These are phyloP conservation scores for Ogataea corticis DNA, from an alignment of 805 yeast genomes.

Conservation along the genomic window DNA sequence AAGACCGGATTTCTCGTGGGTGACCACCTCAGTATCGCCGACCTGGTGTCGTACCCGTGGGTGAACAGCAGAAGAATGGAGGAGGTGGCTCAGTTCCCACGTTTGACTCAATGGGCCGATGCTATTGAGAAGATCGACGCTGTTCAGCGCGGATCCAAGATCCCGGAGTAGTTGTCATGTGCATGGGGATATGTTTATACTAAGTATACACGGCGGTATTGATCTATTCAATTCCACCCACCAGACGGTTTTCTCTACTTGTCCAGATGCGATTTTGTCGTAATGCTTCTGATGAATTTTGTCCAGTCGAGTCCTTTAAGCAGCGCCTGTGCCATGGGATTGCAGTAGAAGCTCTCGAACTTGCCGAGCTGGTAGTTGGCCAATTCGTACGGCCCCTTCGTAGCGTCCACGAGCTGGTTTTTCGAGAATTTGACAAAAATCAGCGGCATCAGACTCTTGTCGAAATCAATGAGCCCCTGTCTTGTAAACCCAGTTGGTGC, in stretches of 20 bases:
- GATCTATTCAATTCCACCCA: too few species aligned
- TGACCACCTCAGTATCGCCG: slow-evolving; percentile 59
- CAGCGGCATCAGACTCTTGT: slow-evolving; percentile 46
- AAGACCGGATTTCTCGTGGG: slow-evolving; percentile 59
- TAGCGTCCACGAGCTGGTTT: slow-evolving; percentile 24
- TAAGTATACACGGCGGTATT: not conserved
- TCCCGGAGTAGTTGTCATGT: slow-evolving; percentile 8
- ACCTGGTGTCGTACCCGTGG: slow-evolving; percentile 54
- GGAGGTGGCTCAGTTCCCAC: slow-evolving; percentile 41
- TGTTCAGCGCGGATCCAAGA: slow-evolving; percentile 33
- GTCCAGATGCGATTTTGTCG: not conserved
- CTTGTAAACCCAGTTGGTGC: slow-evolving; percentile 48
- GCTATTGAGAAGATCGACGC: slow-evolving; percentile 36
- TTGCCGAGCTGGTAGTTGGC: slow-evolving; percentile 42
- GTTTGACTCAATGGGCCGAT: slow-evolving; percentile 42
- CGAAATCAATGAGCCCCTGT: slow-evolving; percentile 47
- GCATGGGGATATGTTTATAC: not conserved
- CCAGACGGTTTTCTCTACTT: too few species aligned
- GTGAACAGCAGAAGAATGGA: slow-evolving; percentile 29
- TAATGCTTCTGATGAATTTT: slow-evolving; percentile 17
- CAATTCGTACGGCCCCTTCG: slow-evolving; percentile 32
- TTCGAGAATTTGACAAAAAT: slow-evolving; percentile 43
- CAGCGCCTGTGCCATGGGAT: slow-evolving; percentile 37
- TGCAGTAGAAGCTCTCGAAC: slow-evolving; percentile 38
- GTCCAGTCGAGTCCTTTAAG: slow-evolving; percentile 39